Evolutionary conservation across 2,329 filamentous ascomycete genomes (phyloP).

Genomic region (Fonsecaea monophora): DNA sequence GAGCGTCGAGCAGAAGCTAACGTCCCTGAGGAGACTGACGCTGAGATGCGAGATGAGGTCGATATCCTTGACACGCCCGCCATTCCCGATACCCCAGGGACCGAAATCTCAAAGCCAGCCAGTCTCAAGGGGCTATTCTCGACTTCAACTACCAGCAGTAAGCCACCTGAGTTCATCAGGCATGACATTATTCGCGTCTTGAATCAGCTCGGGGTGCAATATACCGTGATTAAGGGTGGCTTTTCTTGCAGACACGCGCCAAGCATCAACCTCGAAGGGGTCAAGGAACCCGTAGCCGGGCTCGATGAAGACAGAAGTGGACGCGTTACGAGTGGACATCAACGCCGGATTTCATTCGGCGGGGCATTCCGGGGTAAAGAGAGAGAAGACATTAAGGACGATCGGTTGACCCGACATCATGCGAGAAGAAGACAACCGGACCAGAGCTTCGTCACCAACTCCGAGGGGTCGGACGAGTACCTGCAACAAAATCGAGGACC

Average conservation of each 20-base stretch:
- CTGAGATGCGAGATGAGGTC: slow-evolving; percentile 69
- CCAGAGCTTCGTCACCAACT: slow-evolving; percentile 78
- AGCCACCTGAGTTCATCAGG: slow-evolving; percentile 83
- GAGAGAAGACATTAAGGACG: slow-evolving; percentile 73
- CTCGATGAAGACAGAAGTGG: slow-evolving; percentile 55
- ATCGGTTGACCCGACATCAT: slow-evolving; percentile 49
- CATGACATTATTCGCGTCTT: slow-evolving; percentile 89
- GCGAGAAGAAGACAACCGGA: slow-evolving; percentile 62
- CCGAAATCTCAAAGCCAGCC: slow-evolving; percentile 84
- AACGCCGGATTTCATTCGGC: slow-evolving; percentile 83
- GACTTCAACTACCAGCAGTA: slow-evolving; percentile 93
- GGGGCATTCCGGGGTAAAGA: slow-evolving; percentile 68
- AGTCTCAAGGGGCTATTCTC: slow-evolving; percentile 97
- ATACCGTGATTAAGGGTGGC: slow-evolving; percentile 88
- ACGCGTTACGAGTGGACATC: slow-evolving; percentile 63
- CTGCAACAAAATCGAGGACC: slow-evolving; percentile 56
- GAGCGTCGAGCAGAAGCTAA: slow-evolving; percentile 70
- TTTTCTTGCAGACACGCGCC: slow-evolving; percentile 89
- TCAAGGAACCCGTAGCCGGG: slow-evolving; percentile 58
- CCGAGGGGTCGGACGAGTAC: slow-evolving; percentile 83
- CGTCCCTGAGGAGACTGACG: slow-evolving; percentile 89
- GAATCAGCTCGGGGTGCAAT: slow-evolving; percentile 86
- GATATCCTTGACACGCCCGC: slow-evolving; percentile 58
- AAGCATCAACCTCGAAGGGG: slow-evolving; percentile 84
- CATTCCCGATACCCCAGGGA: slow-evolving; percentile 60